A percentile compares a stretch with the other conserved stretches of the same genome.
phyloP scores from a whole-genome alignment of 441 rosid genomes.

The Sinapis alba region DNA sequence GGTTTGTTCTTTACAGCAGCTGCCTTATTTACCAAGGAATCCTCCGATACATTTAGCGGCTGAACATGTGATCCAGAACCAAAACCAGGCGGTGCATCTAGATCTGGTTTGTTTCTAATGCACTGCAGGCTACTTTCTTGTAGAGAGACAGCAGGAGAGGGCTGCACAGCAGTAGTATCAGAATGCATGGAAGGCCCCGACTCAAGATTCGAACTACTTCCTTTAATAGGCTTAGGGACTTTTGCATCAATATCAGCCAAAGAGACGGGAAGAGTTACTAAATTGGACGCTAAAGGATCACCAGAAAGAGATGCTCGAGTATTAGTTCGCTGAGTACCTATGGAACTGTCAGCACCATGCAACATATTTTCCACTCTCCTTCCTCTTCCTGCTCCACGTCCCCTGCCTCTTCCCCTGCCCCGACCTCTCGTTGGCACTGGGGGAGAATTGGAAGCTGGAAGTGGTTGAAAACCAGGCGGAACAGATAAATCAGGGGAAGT shows the following conservation, averaged over 20 bases:
- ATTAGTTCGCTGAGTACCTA: constrained; percentile 37
- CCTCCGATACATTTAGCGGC: constrained; percentile 39
- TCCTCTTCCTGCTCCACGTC: constrained; percentile 67
- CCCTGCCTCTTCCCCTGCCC: constrained; percentile 63
- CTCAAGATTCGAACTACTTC: constrained; percentile 43
- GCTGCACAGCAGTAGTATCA: constrained; percentile 40
- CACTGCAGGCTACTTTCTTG: not conserved
- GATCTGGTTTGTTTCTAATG: constrained; percentile 16
- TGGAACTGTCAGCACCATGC: constrained; percentile 40
- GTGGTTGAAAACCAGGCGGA: constrained; percentile 44
- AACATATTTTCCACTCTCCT: constrained; percentile 51
- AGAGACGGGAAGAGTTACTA: constrained; percentile 38
- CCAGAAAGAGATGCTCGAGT: constrained; percentile 40
- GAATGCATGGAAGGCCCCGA: constrained; percentile 38
- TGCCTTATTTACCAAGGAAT: constrained; percentile 38
- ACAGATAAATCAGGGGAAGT: constrained; percentile 41
- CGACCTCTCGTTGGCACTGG: constrained; percentile 56
- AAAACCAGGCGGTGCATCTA: constrained; percentile 60
- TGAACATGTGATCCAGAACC: constrained; percentile 43
- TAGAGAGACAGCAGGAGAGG: constrained; percentile 12
- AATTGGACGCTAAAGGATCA: constrained; percentile 35
- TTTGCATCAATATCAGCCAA: constrained; percentile 33
- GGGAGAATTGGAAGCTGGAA: constrained; percentile 38
- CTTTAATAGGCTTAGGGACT: constrained; percentile 44
- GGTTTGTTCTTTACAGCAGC: constrained; percentile 39